Percentiles rank a stretch among this genome's conserved stretches.
Conservation (phyloP, 129 eudicot species). For the Lactuca saligna region DNA sequence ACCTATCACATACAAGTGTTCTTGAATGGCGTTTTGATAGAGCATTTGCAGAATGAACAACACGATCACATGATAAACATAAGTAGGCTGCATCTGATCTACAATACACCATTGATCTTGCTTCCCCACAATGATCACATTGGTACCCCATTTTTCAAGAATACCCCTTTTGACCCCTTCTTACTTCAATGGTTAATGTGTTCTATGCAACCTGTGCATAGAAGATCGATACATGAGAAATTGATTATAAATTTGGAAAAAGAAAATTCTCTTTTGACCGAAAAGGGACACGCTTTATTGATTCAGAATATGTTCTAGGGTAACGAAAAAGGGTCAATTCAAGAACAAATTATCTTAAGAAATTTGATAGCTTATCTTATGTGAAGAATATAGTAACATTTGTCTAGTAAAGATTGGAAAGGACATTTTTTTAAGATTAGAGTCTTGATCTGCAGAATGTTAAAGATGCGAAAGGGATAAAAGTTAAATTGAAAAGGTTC, state of each 20-base stretch:
- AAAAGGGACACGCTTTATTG: conserved; percentile 28
- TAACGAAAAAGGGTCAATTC: conserved; percentile 16
- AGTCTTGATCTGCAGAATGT: conserved; percentile 28
- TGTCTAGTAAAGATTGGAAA: conserved; percentile 2
- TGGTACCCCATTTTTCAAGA: conserved; percentile 50
- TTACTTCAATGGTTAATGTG: neutral
- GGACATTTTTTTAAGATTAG: conserved; percentile 17
- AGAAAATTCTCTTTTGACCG: conserved; percentile 5
- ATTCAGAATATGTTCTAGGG: conserved; percentile 32
- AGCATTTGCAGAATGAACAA: conserved; percentile 88
- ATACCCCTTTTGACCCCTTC: neutral
- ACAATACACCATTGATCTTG: conserved; percentile 76
- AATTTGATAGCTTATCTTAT: conserved; percentile 6
- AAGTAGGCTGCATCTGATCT: conserved; percentile 90
- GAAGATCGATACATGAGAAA: neutral
- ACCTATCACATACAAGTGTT: conserved; percentile 80
- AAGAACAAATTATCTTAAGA: conserved; percentile 16
- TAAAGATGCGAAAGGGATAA: conserved; percentile 2
- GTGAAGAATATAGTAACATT: conserved; percentile 5
- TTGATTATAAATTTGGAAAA: conserved; percentile 4
- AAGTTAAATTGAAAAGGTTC: neutral
- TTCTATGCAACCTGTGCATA: conserved; percentile 25
- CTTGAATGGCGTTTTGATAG: conserved; percentile 82
- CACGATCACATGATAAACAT: conserved; percentile 83
- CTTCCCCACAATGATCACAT: conserved; percentile 87